These are phyloP conservation scores for Neonectria magnoliae DNA, from an alignment of 2,329 filamentous ascomycete genomes.

Conservation along the genomic window DNA sequence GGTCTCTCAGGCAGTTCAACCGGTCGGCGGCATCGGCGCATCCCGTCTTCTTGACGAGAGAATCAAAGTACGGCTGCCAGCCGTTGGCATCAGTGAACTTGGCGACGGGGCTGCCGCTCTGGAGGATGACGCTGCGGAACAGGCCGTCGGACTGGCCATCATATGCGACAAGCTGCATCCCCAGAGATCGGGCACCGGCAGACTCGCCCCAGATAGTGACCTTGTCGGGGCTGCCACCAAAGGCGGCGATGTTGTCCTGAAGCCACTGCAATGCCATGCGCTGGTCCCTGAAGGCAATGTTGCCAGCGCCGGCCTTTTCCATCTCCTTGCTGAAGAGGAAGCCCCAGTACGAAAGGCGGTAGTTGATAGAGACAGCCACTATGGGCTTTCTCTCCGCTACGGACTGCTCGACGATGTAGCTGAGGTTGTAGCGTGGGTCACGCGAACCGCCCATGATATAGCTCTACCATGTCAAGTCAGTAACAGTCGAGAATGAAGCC, in stretches of 20 bases:
- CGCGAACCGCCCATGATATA: slow-evolving; percentile 38
- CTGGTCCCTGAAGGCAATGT: slow-evolving; percentile 62
- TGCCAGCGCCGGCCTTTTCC: slow-evolving; percentile 55
- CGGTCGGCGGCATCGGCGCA: slow-evolving; percentile 36
- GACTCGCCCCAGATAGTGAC: slow-evolving; percentile 66
- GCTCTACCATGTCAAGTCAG: slow-evolving; percentile 33
- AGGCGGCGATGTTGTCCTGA: slow-evolving; percentile 59
- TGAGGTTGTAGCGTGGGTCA: slow-evolving; percentile 66
- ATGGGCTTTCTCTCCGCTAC: slow-evolving; percentile 59
- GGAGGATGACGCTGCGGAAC: slow-evolving; percentile 62
- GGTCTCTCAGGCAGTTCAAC: slow-evolving; percentile 45
- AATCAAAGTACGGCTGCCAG: slow-evolving; percentile 46
- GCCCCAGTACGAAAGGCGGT: slow-evolving; percentile 61
- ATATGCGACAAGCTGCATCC: slow-evolving; percentile 61
- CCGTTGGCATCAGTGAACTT: slow-evolving; percentile 29
- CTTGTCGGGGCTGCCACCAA: slow-evolving; percentile 57
- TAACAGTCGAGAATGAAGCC: background rate
- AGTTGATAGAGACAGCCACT: slow-evolving; percentile 62
- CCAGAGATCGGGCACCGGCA: slow-evolving; percentile 61
- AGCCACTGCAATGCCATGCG: slow-evolving; percentile 60
- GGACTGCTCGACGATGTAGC: slow-evolving; percentile 64
- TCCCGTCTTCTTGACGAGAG: slow-evolving; percentile 39
- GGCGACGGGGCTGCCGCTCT: slow-evolving; percentile 56
- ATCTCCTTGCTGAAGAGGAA: slow-evolving; percentile 60
- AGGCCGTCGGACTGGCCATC: slow-evolving; percentile 62